phyloP scores from a whole-genome alignment of 148 eudicot species.

The Fagopyrum esculentum region DNA sequence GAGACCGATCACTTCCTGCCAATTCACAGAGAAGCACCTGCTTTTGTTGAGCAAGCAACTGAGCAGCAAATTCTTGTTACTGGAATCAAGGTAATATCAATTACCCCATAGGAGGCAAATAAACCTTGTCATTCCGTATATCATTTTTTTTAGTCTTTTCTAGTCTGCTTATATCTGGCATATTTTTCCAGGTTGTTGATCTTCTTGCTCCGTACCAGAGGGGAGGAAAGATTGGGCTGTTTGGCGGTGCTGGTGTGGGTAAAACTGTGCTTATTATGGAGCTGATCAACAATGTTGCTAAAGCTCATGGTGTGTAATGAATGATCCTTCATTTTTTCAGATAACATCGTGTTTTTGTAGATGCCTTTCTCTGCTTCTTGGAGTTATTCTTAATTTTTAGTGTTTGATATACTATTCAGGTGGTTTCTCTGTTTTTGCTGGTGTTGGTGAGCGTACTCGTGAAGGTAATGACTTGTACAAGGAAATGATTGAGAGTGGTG shows the following conservation, averaged over 20 bases:
- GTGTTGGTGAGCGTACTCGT: constrained; percentile 87
- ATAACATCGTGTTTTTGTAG: too few species aligned
- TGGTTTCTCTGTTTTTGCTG: constrained; percentile 78
- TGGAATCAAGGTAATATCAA: constrained; percentile 70
- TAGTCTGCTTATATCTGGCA: background rate
- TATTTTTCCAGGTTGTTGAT: constrained; percentile 60
- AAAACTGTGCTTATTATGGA: constrained; percentile 85
- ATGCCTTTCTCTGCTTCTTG: background rate
- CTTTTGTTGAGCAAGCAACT: constrained; percentile 98
- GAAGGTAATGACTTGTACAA: constrained; percentile 97
- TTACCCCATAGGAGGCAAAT: background rate
- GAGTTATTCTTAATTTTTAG: background rate
- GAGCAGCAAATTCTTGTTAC: constrained; percentile 95
- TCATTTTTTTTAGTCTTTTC: background rate
- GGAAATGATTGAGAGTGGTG: constrained; percentile 99
- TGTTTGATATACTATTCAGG: constrained; percentile 25
- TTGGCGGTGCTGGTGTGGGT: constrained; percentile 68
- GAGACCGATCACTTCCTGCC: constrained; percentile 89
- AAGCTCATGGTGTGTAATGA: constrained; percentile 70
- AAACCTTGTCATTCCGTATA: background rate
- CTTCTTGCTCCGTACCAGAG: constrained; percentile 89
- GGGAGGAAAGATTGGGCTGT: constrained; percentile 81
- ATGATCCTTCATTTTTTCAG: background rate
- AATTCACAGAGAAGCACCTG: constrained; percentile 94
- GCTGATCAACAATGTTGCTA: constrained; percentile 77